Evolutionary conservation across 164 flowering plant species (phyloP), one percentile per base, ranked within the genome.

Genomic region (Nymphaea thermarum): DNA sequence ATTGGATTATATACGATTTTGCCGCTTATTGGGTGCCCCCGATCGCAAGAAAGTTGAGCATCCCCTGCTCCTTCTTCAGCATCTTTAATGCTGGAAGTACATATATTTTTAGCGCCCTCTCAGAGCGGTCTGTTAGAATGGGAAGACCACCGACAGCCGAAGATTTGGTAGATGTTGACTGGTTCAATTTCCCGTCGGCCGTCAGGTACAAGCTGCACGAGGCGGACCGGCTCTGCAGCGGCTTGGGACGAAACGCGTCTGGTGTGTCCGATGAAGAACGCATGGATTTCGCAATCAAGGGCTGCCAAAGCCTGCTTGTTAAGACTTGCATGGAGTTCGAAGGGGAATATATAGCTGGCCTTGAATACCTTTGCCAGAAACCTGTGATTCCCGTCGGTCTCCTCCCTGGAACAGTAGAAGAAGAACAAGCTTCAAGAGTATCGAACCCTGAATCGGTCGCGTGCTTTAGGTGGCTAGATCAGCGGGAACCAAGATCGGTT

Each of bases 241-340:
- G n/a, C 11, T 41, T 51, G 41, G 16, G 44, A 47, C 41, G 4
- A 44, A 45, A 71, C n/a, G 66, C 44, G n/a, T 71, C 84, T 0
- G 83, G 77, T 0, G 68, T 75, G 4, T 25, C 83, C 0, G 86
- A 82, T 62, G 0, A 17, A 0, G 5, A 67, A 2, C 79, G 92
- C 2, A 73, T 68, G 11, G 79, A 71, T 0, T 7, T 17, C 0
- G 65, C 80, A 1, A 43, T 78, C 11, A 44, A 47, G 6, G 89
- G 73, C 3, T 60, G 86, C 51, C 77, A 78, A 10, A 66, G 80
- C 6, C 79, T 86, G 41, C 69, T 71, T 0, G 4, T 87, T 4
- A 55, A 92, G 43, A 85, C 82, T 60, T 77, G 79, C 62, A 4
- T 53, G 2, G 92, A 83, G 69, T 77, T 86, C 44, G 66, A 64